phyloP scores from a whole-genome alignment of 202 grass and related monocot species.

The Bolboschoenoplectus hybrid region DNA sequence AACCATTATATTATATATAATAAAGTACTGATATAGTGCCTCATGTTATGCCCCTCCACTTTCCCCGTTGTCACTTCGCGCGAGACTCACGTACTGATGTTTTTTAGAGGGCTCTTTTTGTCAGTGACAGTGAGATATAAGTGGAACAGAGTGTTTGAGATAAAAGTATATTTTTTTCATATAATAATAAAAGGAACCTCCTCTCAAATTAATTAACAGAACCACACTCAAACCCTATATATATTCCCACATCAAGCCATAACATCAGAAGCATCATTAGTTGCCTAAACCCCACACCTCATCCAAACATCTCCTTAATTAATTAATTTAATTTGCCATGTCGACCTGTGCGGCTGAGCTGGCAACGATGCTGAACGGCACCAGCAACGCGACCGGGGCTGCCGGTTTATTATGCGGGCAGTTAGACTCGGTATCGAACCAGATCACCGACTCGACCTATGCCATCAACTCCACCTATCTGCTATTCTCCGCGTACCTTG shows the following conservation, averaged over 20 bases:
- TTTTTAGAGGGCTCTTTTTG: no score
- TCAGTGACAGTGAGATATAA: no score
- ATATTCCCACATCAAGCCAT: background rate
- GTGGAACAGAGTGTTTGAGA: no score
- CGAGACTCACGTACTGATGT: no score
- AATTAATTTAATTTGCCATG: constrained; percentile 38
- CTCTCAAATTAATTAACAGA: background rate
- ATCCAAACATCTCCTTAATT: background rate
- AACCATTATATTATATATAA: no score
- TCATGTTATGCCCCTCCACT: no score
- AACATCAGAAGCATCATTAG: background rate
- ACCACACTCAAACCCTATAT: background rate
- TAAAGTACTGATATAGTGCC: no score
- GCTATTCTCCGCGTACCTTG: constrained; percentile 79
- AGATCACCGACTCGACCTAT: constrained; percentile 57
- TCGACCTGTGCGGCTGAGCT: constrained; percentile 56
- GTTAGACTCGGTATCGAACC: constrained; percentile 19
- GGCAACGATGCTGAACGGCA: constrained; percentile 58
- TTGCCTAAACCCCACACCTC: no score
- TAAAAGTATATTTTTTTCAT: no score
- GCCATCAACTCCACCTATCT: constrained; percentile 77
- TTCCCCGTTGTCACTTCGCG: no score
- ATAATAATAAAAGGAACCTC: no score
- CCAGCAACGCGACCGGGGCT: constrained; percentile 52
- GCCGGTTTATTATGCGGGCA: constrained; percentile 50